A percentile compares a stretch with the other conserved stretches of the same genome.
These are phyloP conservation scores for Laetiporus sulphureus DNA, from an alignment of 1,284 basidiomycete genomes.

Conservation along the genomic window DNA sequence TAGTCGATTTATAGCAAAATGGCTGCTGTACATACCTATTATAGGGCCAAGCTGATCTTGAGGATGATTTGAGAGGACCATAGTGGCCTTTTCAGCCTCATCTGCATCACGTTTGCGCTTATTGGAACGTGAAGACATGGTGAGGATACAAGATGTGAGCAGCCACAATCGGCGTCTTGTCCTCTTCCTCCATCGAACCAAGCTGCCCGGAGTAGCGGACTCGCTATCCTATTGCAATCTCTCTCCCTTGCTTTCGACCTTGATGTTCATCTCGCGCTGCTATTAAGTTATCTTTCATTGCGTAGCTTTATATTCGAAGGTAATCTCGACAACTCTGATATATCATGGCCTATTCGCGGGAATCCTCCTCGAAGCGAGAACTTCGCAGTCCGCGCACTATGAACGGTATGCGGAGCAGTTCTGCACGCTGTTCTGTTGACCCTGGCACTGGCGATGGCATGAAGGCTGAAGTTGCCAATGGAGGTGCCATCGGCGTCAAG, in stretches of 20 bases:
- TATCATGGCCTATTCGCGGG: conserved; percentile 3
- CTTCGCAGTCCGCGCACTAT: not conserved
- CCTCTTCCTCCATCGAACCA: conserved; percentile 3
- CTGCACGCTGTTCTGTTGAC: not conserved
- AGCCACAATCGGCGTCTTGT: no score
- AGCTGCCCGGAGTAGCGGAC: not conserved
- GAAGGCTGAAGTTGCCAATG: no score
- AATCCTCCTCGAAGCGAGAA: conserved; percentile 2
- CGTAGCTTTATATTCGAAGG: not conserved
- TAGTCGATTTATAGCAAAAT: not conserved
- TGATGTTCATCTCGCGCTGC: not conserved
- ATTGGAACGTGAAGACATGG: conserved; percentile 23
- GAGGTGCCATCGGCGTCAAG: no score
- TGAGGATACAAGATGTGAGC: no score
- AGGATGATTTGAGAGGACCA: conserved; percentile 40
- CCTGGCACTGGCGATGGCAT: not conserved
- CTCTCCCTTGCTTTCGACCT: not conserved
- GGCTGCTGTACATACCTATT: conserved; percentile 47
- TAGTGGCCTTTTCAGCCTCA: conserved; percentile 33
- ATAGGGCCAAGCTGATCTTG: conserved; percentile 56
- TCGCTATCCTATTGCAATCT: conserved; percentile 6
- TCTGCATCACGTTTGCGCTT: conserved; percentile 54
- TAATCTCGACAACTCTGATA: not conserved
- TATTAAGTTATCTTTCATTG: conserved; percentile 4
- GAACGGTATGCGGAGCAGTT: not conserved